Evolutionary conservation across 1,139 yeast genomes (phyloP).

Genomic region (Nakaseomyces bracarensis): DNA sequence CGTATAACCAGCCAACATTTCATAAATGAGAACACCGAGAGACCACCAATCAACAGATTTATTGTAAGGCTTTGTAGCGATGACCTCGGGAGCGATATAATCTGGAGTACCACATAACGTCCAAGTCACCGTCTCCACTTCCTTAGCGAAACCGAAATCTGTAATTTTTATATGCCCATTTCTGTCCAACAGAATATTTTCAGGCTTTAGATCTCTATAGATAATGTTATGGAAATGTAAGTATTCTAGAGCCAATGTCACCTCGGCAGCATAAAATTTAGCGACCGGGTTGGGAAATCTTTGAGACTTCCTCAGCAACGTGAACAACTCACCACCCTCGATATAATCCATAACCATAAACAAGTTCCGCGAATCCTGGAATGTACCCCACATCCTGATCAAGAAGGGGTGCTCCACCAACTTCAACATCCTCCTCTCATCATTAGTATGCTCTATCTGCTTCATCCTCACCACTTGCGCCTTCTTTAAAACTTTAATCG

Average conservation of each 20-base stretch:
- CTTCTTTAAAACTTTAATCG: constrained; percentile 87
- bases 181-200: constrained; percentile 65
- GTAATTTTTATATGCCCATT: constrained; percentile 57
- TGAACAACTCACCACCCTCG: constrained; percentile 94
- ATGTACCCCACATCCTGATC: constrained; percentile 98
- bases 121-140: constrained; percentile 89
- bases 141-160: constrained; percentile 73
- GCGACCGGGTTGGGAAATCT: constrained; percentile 88
- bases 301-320: constrained; percentile 81
- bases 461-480: constrained; percentile 91
- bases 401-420: constrained; percentile 91
- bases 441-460: constrained; percentile 96
- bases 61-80: constrained; percentile 92
- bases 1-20: constrained; percentile 96
- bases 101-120: constrained; percentile 98
- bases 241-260: constrained; percentile 47
- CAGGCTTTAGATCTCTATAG: constrained; percentile 86
- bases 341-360: constrained; percentile 98
- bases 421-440: constrained; percentile 89
- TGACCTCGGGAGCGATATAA: constrained; percentile 96
- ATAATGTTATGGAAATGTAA: constrained; percentile 67
- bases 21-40: constrained; percentile 84
- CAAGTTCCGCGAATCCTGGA: constrained; percentile 79
- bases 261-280: constrained; percentile 57
- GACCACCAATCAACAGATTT: constrained; percentile 99